A percentile compares a stretch with the other conserved stretches of the same genome.
phyloP scores from a whole-genome alignment of 2,329 filamentous ascomycete genomes.

The Pseudogymnoascus sp. region DNA sequence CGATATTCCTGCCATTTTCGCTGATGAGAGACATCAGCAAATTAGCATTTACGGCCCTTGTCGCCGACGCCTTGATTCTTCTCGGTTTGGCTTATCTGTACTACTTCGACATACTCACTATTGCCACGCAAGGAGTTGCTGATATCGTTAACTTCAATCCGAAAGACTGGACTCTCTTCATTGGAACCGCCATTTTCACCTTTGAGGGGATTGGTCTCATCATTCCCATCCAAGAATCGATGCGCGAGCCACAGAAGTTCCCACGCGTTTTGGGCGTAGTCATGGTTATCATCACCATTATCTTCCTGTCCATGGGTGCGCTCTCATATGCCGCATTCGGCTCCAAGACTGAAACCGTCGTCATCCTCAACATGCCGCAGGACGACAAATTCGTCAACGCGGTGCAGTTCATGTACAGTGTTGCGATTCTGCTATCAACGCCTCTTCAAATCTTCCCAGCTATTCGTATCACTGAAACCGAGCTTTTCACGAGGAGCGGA shows the following conservation, averaged over 20 bases:
- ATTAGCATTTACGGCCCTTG: conserved; percentile 85
- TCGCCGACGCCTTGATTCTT: conserved; percentile 91
- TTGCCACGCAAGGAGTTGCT: conserved; percentile 61
- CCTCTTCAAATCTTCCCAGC: conserved; percentile 96
- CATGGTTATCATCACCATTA: conserved; percentile 88
- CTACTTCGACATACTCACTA: conserved; percentile 86
- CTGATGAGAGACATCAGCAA: conserved; percentile 95
- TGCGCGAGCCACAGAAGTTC: conserved; percentile 87
- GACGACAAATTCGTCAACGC: conserved; percentile 92
- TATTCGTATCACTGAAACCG: conserved; percentile 92
- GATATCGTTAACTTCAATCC: conserved; percentile 90
- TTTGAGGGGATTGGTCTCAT: conserved; percentile 97
- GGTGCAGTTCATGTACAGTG: conserved; percentile 94
- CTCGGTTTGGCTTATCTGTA: conserved; percentile 89
- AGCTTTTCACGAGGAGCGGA: conserved; percentile 84
- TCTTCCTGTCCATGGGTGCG: conserved; percentile 87
- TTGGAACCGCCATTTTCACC: conserved; percentile 93
- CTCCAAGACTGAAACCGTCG: conserved; percentile 90
- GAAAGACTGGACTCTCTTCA: conserved; percentile 92
- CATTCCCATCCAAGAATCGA: conserved; percentile 96
- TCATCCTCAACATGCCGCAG: conserved; percentile 92
- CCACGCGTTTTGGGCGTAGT: conserved; percentile 79
- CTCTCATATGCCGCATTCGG: conserved; percentile 95
- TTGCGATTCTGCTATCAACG: conserved; percentile 92
- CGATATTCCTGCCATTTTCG: conserved; percentile 90